These are phyloP conservation scores for Picochlorum sp. DNA, from an alignment of 139 green algal genomes.

Conservation along the genomic window DNA sequence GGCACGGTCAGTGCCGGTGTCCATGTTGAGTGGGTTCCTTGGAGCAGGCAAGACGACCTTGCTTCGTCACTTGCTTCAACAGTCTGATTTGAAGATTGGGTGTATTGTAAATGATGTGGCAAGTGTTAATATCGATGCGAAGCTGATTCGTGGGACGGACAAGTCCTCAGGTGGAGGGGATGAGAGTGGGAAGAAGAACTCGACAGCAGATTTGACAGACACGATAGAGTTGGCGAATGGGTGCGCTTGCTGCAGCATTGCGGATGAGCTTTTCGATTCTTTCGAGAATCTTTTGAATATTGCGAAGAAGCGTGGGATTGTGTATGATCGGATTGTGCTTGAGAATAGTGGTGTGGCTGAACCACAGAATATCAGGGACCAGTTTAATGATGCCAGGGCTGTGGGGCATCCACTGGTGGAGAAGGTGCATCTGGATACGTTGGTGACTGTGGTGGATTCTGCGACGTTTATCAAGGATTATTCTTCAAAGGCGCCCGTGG, in stretches of 20 bases:
- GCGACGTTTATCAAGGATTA: conserved; percentile 75
- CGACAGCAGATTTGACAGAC: conserved; percentile 69
- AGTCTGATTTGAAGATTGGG: conserved; percentile 73
- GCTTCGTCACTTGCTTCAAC: conserved; percentile 74
- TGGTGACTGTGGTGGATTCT: conserved; percentile 71
- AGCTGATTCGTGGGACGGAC: conserved; percentile 56
- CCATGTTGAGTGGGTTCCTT: conserved; percentile 74
- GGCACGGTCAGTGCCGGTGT: conserved; percentile 42
- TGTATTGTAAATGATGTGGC: conserved; percentile 95
- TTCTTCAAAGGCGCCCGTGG: conserved; percentile 47
- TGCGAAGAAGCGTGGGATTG: conserved; percentile 52
- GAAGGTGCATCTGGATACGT: conserved; percentile 65
- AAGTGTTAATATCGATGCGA: conserved; percentile 87
- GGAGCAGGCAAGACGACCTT: conserved; percentile 86
- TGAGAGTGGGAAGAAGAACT: not conserved
- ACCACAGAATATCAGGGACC: conserved; percentile 82
- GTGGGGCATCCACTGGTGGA: conserved; percentile 57
- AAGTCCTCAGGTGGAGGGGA: not conserved
- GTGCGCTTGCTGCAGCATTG: conserved; percentile 83
- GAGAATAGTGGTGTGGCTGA: conserved; percentile 91
- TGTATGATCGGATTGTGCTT: conserved; percentile 78
- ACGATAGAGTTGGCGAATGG: conserved; percentile 91
- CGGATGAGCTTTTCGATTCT: conserved; percentile 82
- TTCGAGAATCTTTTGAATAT: conserved; percentile 78
- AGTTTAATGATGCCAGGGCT: conserved; percentile 68